Evolutionary conservation across 352 stramenopile genomes (phyloP).

Genomic region (Hyaloperonospora brassicae): DNA sequence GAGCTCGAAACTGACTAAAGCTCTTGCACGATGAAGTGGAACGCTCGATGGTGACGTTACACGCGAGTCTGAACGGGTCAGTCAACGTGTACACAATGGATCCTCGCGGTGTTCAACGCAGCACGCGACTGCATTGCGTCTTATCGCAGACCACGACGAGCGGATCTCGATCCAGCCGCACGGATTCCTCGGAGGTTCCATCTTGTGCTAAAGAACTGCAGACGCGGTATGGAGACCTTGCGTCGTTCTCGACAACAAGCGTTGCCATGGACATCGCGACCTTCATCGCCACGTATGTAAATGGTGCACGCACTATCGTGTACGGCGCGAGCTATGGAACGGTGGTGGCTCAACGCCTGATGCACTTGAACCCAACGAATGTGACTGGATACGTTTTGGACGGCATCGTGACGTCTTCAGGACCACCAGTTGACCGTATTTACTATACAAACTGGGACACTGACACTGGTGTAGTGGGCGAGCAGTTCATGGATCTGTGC

Average conservation of each 20-base stretch:
- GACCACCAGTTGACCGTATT: slow-evolving; percentile 18
- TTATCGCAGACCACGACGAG: slow-evolving; percentile 28
- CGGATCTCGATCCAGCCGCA: slow-evolving; percentile 20
- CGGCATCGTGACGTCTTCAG: slow-evolving; percentile 31
- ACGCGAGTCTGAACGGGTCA: slow-evolving; percentile 17
- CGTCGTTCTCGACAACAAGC: no score
- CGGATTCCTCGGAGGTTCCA: slow-evolving; percentile 17
- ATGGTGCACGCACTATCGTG: slow-evolving; percentile 14
- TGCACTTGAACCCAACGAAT: no score
- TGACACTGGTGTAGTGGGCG: slow-evolving; percentile 30
- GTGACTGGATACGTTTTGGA: slow-evolving; percentile 25
- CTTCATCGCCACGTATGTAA: slow-evolving; percentile 18
- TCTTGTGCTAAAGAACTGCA: slow-evolving; percentile 30
- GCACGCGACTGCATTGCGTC: slow-evolving; percentile 30
- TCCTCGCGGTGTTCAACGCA: slow-evolving; percentile 35
- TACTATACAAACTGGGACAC: slow-evolving; percentile 35
- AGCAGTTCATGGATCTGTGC: slow-evolving; percentile 25
- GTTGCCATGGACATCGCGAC: slow-evolving; percentile 17
- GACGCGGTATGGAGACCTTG: slow-evolving; percentile 21
- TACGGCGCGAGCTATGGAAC: slow-evolving; percentile 36
- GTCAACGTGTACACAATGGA: slow-evolving; percentile 53
- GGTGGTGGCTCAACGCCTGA: slow-evolving; percentile 35
- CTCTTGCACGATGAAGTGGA: slow-evolving; percentile 22
- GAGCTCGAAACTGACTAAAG: no score
- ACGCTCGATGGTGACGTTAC: slow-evolving; percentile 22